Evolutionary conservation across 192 early-diverging fungal species (phyloP).

Genomic region (Podila minutissima): DNA sequence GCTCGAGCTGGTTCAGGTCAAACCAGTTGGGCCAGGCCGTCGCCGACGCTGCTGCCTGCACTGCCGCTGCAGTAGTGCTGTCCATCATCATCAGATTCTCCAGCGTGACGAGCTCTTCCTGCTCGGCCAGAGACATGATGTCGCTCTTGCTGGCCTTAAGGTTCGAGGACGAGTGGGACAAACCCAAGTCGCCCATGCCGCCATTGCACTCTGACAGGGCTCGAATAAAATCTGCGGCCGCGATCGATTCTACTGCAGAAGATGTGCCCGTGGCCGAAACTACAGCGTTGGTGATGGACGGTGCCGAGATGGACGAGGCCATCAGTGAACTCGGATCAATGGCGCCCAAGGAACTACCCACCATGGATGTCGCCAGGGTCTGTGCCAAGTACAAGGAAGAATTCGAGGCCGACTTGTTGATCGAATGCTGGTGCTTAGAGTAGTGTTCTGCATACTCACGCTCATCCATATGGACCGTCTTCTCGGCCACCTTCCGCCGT

Average conservation of each 20-base stretch:
- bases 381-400: conserved; percentile 11
- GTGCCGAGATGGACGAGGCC: conserved; percentile 27
- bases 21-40: conserved; percentile 49
- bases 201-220: conserved; percentile 37
- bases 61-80: conserved; percentile 17
- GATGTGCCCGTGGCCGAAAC: neutral
- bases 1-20: conserved; percentile 39
- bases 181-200: conserved; percentile 15
- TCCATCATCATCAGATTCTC: conserved; percentile 49
- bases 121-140: neutral
- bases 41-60: conserved; percentile 32
- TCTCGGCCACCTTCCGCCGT: conserved; percentile 43
- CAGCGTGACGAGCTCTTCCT: conserved; percentile 18
- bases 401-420: conserved; percentile 28
- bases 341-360: neutral
- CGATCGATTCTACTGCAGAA: conserved; percentile 20
- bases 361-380: conserved; percentile 25
- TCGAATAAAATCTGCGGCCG: conserved; percentile 35
- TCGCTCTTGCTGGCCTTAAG: neutral
- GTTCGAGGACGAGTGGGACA: neutral
- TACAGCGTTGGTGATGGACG: conserved; percentile 11
- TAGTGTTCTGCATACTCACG: conserved; percentile 43
- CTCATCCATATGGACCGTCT: conserved; percentile 46
- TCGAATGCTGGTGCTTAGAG: conserved; percentile 36
- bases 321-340: conserved; percentile 9